Evolutionary conservation across 2,329 filamentous ascomycete species (phyloP), one percentile per base, ranked within the genome.

Genomic region (Microsporum ferrugineum): DNA sequence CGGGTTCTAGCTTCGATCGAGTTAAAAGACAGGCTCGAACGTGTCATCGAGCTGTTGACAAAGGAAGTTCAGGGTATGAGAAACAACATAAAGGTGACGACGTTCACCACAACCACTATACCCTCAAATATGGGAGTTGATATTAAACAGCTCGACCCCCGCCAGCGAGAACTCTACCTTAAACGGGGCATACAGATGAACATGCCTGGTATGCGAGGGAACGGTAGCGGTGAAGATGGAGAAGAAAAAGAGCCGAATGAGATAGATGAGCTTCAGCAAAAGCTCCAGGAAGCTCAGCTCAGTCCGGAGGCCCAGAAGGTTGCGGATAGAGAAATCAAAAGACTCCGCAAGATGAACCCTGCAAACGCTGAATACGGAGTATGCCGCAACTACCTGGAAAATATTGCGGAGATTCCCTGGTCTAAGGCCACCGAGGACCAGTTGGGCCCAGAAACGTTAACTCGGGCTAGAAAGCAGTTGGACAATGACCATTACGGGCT

Each of bases 361-460:
- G 89, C 89, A 58, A 94, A 97, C 71, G 92, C 95, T 41, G 94
- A 99, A 70, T 96, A 96, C 70, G 89, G 94, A 64, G 92, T 99
- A 10, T 90, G 88, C 66, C 81, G 92, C 65, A 95, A 91, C 57
- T 99, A 96, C 76, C 80, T 99, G 10, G 94, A 99, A 75, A 97
- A 91, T 10, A 77, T 99, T 61, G 83, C 90, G 0, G 94, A 99
- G 71, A 94, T 99, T 57, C 94, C 94, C 0, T 99, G 94, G 94
- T 84, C 87, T 1, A 85, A 85, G 65, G 79, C 84, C 58, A 97
- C 92, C 0, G 86, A 94, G 63, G 92, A 97, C 70, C 85, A 90
- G 36, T 82, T 99, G 2, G 90, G 91, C 5, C 82, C 84, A 0
- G 87, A 90, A 7, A 96, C 91, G 0, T 73, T 97, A 61, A 80